Conservation (phyloP, 495 filamentous ascomycete species). For the Talaromyces wortmannii region DNA sequence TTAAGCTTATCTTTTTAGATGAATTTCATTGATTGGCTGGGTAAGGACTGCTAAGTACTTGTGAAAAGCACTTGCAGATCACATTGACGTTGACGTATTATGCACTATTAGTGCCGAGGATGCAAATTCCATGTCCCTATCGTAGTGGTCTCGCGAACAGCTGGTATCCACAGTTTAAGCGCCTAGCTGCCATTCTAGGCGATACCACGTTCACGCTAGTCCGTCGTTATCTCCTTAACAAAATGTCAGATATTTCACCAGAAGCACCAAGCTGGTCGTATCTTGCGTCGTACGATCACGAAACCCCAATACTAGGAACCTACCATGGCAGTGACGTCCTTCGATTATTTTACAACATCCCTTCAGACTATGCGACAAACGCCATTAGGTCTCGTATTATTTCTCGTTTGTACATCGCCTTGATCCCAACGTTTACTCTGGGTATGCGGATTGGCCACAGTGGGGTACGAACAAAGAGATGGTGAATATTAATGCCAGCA, state of each 20-base stretch:
- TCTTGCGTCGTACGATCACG: conserved; percentile 58
- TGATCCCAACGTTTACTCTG: conserved; percentile 50
- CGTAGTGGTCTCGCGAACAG: conserved; percentile 55
- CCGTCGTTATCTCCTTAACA: conserved; percentile 49
- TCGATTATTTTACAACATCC: conserved; percentile 57
- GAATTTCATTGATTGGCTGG: too few relatives aligned
- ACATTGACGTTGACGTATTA: too few relatives aligned
- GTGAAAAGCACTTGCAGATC: too few relatives aligned
- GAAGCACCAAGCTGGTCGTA: conserved; percentile 64
- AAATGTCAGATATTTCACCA: conserved; percentile 33
- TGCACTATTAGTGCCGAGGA: too few relatives aligned
- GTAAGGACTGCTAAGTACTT: too few relatives aligned
- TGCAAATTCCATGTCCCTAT: too few relatives aligned
- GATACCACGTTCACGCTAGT: conserved; percentile 62
- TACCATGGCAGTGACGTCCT: conserved; percentile 64
- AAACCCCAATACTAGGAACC: conserved; percentile 63
- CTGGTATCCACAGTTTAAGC: conserved; percentile 69
- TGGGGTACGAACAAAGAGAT: conserved; percentile 47
- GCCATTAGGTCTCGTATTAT: conserved; percentile 57
- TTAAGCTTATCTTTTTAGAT: too few relatives aligned
- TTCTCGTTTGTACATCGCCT: conserved; percentile 57
- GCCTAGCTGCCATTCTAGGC: conserved; percentile 67
- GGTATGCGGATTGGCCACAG: conserved; percentile 51
- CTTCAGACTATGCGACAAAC: conserved; percentile 53
- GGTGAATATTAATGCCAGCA: conserved; percentile 48